Base-by-base conservation (phyloP, 1,284 basidiomycete species). In the Ganoderma resinaceum region DNA sequence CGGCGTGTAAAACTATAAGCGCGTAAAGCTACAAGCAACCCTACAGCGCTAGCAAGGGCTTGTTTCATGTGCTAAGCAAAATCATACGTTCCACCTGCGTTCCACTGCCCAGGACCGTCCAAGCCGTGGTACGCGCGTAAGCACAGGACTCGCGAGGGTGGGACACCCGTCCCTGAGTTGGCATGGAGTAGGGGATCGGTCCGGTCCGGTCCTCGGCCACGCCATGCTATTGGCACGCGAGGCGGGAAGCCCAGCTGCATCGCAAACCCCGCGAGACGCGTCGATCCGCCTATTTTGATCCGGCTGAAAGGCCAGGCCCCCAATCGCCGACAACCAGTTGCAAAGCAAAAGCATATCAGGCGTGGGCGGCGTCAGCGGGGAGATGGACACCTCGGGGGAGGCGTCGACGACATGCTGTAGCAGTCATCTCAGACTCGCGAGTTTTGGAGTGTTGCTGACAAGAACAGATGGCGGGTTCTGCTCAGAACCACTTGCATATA, bases 151-250 rank as follows among this genome's bases (percentile, higher is more conserved):
- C n/a, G 23, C 43, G 43, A 46, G 23, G 46, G 23, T 14, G 20
- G 33, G n/a, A 59, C 57, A 33, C 57, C 16, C 57, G 35, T 59
- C 38, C 57, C 57, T 59, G 57, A 33, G 18, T 58, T 58, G 43
- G 43, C 23, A 55, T 55, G 52, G 52, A 55, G n/a, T n/a, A n/a
- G n/a, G n/a, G 52, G 14, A 16, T 33, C 52, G 52, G 52, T 8
- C 52, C 52, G 29, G 52, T 55, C 52, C 29, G 52, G 16, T 55
- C 14, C 29, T 55, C 31, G 52, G 52, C 29, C 52, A 31, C 52
- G 29, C 52, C 31, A 33, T 52, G 46, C 46, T 26, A 52, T 26
- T 52, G 46, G 46, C 52, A 55, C 37, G 58, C 58, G 58, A 60
- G 23, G 58, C 37, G 23, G 52, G 33, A 31, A 29, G 31, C 29